phyloP scores from a whole-genome alignment of 176 grass and related monocot genomes.

The Chloris gayana region DNA sequence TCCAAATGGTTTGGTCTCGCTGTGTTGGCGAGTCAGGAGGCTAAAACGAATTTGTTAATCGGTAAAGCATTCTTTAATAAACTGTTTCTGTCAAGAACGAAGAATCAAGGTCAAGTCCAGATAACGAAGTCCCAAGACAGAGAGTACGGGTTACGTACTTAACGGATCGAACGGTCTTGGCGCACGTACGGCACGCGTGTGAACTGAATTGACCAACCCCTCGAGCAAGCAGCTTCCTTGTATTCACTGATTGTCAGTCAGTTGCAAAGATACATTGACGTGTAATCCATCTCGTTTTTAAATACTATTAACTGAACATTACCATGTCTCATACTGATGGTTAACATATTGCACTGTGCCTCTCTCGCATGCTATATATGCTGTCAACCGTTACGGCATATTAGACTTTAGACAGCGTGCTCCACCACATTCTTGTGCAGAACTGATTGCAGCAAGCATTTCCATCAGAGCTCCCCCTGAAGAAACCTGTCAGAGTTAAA shows the following conservation, averaged over 20 bases:
- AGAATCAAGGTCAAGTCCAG: neutral
- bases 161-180: neutral
- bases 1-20: neutral
- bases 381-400: too few species aligned
- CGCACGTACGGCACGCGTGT: neutral
- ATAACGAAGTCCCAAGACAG: neutral
- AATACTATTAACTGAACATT: too few species aligned
- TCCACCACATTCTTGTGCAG: too few species aligned
- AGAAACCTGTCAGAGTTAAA: too few species aligned
- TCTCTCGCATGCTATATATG: too few species aligned
- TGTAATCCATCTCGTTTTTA: neutral
- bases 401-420: too few species aligned
- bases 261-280: neutral
- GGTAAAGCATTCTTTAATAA: neutral
- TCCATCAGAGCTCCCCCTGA: too few species aligned
- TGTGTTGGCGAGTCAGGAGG: neutral
- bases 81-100: neutral
- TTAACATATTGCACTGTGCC: neutral
- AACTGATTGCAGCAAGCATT: too few species aligned
- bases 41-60: neutral
- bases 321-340: too few species aligned
- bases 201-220: neutral
- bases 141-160: neutral
- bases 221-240: neutral
- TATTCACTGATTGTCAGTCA: neutral